Evolutionary conservation across 2,329 filamentous ascomycete species (phyloP).

Genomic region (Phialophora macrospora): DNA sequence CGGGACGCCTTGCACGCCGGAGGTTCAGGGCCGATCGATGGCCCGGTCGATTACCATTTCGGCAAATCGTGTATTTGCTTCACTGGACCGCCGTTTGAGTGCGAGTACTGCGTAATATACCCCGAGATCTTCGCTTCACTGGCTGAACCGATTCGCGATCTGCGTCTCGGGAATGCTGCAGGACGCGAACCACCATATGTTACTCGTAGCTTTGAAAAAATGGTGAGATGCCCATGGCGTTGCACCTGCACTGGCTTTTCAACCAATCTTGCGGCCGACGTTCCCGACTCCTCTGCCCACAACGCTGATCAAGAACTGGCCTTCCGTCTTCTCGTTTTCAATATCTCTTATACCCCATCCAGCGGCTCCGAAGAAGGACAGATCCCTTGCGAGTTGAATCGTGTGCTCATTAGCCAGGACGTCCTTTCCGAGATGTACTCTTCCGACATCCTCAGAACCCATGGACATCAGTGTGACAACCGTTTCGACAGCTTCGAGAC

Average conservation of each 20-base stretch:
- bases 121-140: not conserved
- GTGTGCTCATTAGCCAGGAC: constrained; percentile 81
- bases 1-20: not conserved
- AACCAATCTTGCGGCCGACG: constrained; percentile 86
- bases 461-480: constrained; percentile 93
- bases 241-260: constrained; percentile 35
- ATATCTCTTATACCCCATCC: constrained; percentile 87
- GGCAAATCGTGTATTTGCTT: not conserved
- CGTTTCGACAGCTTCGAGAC: constrained; percentile 70
- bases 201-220: not conserved
- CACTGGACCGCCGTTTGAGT: too few relatives aligned
- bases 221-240: not conserved
- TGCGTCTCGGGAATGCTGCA: not conserved
- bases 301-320: constrained; percentile 82
- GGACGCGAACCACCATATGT: not conserved
- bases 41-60: not conserved
- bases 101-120: too few relatives aligned
- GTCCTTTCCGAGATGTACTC: constrained; percentile 78
- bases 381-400: constrained; percentile 79
- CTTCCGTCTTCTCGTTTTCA: constrained; percentile 62
- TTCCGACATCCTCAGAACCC: constrained; percentile 93
- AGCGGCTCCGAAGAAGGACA: constrained; percentile 85
- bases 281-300: constrained; percentile 94
- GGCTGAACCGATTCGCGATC: not conserved
- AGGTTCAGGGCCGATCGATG: not conserved